phyloP scores from a whole-genome alignment of 2,329 filamentous ascomycete genomes.

The Neofusicoccum laricinum region DNA sequence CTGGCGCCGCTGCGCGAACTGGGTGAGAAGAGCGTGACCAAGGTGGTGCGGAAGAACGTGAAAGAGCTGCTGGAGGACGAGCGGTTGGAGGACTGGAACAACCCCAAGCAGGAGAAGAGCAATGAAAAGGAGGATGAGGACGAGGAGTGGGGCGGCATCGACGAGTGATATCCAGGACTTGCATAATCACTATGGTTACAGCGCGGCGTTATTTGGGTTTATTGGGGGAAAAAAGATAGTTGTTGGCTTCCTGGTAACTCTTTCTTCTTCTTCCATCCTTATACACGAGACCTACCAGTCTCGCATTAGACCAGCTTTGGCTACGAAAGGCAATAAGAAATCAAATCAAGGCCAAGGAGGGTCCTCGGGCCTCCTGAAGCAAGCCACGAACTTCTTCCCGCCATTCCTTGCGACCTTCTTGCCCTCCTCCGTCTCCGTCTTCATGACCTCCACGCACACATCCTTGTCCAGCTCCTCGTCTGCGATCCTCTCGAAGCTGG shows the following conservation, averaged over 20 bases:
- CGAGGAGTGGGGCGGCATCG: slow-evolving; percentile 67
- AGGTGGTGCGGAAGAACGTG: slow-evolving; percentile 68
- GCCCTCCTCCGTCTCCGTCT: slow-evolving; percentile 86
- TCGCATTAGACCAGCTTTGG: not conserved
- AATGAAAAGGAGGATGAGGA: slow-evolving; percentile 44
- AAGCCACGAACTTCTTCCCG: slow-evolving; percentile 85
- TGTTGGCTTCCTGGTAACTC: not conserved
- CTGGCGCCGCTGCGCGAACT: slow-evolving; percentile 57
- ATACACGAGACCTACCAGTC: not conserved
- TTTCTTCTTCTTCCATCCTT: slow-evolving; percentile 15
- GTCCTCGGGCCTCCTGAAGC: slow-evolving; percentile 78
- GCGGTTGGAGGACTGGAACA: slow-evolving; percentile 63
- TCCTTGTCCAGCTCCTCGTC: slow-evolving; percentile 67
- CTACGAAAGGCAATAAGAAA: not conserved
- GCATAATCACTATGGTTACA: slow-evolving; percentile 21
- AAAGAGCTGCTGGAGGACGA: slow-evolving; percentile 64
- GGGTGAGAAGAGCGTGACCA: slow-evolving; percentile 59
- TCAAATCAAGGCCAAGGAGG: slow-evolving; percentile 62
- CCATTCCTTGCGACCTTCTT: slow-evolving; percentile 94
- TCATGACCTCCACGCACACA: slow-evolving; percentile 71
- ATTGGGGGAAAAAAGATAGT: not conserved
- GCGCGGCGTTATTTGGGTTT: slow-evolving; percentile 28
- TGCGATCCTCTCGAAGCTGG: slow-evolving; percentile 72
- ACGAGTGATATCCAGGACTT: slow-evolving; percentile 48
- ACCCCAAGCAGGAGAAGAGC: slow-evolving; percentile 31